A percentile compares a stretch with the other conserved stretches of the same genome.
Evolutionary conservation across 805 yeast species (phyloP).

Genomic region (Cyberlindnera saturnus): DNA sequence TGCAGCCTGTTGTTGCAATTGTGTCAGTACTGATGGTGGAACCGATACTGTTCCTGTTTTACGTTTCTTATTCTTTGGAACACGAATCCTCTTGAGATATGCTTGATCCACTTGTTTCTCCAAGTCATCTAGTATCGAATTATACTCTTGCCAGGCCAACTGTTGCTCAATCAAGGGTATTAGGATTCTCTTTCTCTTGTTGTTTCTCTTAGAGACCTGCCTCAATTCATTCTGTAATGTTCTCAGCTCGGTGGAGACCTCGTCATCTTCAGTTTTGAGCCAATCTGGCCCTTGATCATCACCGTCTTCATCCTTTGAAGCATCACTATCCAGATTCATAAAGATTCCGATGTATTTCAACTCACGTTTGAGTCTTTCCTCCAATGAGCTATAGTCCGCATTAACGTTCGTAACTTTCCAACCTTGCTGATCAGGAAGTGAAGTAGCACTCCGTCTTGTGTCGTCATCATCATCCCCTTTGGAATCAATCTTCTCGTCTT

Average conservation of each 20-base stretch:
- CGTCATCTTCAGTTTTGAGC: slow-evolving; percentile 88
- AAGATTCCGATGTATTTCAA: slow-evolving; percentile 86
- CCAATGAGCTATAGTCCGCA: slow-evolving; percentile 73
- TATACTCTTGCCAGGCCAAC: slow-evolving; percentile 91
- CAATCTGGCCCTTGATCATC: slow-evolving; percentile 42
- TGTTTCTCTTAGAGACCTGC: slow-evolving; percentile 55
- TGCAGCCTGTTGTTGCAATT: slow-evolving; percentile 29
- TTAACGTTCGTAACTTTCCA: slow-evolving; percentile 40
- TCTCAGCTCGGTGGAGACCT: slow-evolving; percentile 80
- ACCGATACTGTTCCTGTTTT: slow-evolving; percentile 18
- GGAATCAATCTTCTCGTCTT: slow-evolving; percentile 26
- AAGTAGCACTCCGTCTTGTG: slow-evolving; percentile 19
- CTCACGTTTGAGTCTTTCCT: slow-evolving; percentile 83
- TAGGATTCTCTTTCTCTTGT: slow-evolving; percentile 57
- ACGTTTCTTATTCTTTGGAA: slow-evolving; percentile 47
- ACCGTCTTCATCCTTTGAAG: slow-evolving; percentile 16
- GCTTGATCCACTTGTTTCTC: slow-evolving; percentile 97
- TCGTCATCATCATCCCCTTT: slow-evolving; percentile 23
- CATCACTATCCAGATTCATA: slow-evolving; percentile 41
- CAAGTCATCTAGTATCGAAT: slow-evolving; percentile 83
- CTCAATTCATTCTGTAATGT: slow-evolving; percentile 61
- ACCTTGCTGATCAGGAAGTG: slow-evolving; percentile 37
- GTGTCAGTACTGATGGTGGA: slow-evolving; percentile 27
- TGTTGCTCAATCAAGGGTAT: slow-evolving; percentile 78
- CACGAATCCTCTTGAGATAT: slow-evolving; percentile 74